phyloP scores from a whole-genome alignment of 768 basidiomycete species.

The Suillus subluteus region DNA sequence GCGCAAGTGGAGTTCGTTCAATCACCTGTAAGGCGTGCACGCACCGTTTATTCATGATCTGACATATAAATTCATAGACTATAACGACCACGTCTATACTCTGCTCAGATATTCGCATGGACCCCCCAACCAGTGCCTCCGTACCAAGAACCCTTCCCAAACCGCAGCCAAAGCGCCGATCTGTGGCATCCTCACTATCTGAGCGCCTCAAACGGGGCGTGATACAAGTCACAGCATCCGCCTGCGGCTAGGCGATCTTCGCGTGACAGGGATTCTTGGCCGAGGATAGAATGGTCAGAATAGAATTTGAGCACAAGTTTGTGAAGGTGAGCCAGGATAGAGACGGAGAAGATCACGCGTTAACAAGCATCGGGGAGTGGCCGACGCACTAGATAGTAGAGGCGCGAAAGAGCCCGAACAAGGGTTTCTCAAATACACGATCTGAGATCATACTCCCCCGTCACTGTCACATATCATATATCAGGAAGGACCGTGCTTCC shows the following conservation, averaged over 20 bases:
- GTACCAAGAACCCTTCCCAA: conserved; percentile 12
- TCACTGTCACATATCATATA: no score
- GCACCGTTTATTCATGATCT: neutral
- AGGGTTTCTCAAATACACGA: no score
- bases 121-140: conserved; percentile 8
- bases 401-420: no score
- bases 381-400: no score
- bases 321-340: no score
- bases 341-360: no score
- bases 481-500: no score
- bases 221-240: conserved; percentile 29
- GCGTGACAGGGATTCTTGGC: no score
- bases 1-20: neutral
- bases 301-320: no score
- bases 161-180: conserved; percentile 32
- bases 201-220: conserved; percentile 28
- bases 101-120: neutral
- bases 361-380: no score
- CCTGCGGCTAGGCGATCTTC: neutral
- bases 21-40: conserved; percentile 1
- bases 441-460: no score
- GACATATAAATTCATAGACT: neutral
- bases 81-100: neutral
- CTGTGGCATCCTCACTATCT: conserved; percentile 22
- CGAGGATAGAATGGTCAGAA: no score